These are phyloP conservation scores for Myriosclerotinia duriaeana DNA, from an alignment of 2,329 filamentous ascomycete genomes.

Conservation along the genomic window DNA sequence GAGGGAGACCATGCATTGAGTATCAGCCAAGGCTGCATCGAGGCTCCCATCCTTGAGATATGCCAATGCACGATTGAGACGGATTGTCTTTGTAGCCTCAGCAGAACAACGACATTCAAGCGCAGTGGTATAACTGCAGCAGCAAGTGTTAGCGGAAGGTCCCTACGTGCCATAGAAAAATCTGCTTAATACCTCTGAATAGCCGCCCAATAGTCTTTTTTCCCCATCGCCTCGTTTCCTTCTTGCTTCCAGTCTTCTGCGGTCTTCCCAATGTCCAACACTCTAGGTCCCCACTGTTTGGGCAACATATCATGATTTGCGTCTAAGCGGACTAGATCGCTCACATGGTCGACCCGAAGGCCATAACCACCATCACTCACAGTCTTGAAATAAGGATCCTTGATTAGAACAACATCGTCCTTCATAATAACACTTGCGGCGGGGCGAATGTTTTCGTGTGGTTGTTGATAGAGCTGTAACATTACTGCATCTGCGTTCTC, in stretches of 20 bases:
- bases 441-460: conserved; percentile 41
- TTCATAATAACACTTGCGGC: conserved; percentile 41
- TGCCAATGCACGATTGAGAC: conserved; percentile 43
- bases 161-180: background rate
- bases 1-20: conserved; percentile 2
- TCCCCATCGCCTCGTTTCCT: conserved; percentile 22
- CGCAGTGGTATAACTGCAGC: conserved; percentile 28
- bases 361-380: conserved; percentile 46
- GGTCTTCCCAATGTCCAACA: conserved; percentile 8
- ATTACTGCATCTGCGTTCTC: conserved; percentile 33
- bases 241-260: conserved; percentile 23
- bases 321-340: conserved; percentile 24
- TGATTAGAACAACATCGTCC: conserved; percentile 47
- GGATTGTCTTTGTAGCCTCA: conserved; percentile 35
- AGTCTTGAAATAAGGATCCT: conserved; percentile 53
- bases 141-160: conserved; percentile 27
- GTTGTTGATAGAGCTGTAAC: conserved; percentile 48
- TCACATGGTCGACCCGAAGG: conserved; percentile 41
- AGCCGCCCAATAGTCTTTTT: conserved; percentile 16
- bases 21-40: conserved; percentile 42
- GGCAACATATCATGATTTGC: conserved; percentile 14
- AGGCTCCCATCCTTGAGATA: conserved; percentile 40
- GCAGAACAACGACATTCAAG: conserved; percentile 36
- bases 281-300: conserved; percentile 10
- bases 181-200: conserved; percentile 20